Evolutionary conservation across 139 green algal genomes (phyloP).

Genomic region (Chlorella ohadii): DNA sequence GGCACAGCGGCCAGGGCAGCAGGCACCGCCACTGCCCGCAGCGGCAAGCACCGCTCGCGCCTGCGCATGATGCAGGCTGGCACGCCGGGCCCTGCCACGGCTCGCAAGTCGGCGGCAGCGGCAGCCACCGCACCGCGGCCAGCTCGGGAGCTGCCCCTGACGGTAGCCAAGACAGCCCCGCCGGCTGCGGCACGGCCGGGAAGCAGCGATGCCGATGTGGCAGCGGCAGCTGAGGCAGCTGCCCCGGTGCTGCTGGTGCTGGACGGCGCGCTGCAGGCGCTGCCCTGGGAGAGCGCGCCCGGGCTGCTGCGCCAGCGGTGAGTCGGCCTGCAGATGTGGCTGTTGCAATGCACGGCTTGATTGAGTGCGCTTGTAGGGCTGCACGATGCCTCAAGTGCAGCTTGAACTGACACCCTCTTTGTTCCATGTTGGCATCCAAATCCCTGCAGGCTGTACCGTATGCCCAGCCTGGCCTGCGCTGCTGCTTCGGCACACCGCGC

Average conservation of each 20-base stretch:
- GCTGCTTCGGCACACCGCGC: conserved; percentile 18
- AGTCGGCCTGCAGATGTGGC: not conserved
- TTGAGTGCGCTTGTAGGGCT: too few species aligned
- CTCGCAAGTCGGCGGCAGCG: not conserved
- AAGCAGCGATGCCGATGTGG: not conserved
- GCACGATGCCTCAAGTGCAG: too few species aligned
- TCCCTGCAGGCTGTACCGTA: conserved; percentile 53
- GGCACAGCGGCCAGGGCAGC: not conserved
- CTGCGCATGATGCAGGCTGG: conserved; percentile 47
- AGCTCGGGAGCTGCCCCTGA: not conserved
- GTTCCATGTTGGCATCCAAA: not conserved
- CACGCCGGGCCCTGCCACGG: conserved; percentile 24
- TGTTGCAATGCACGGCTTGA: too few species aligned
- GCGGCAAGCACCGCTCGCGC: conserved; percentile 26
- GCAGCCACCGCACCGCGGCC: conserved; percentile 10
- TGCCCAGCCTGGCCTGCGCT: conserved; percentile 54
- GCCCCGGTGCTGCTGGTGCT: conserved; percentile 69
- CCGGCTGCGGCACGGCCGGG: not conserved
- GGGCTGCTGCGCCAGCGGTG: conserved; percentile 43
- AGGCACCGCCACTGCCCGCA: not conserved
- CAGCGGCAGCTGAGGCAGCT: not conserved
- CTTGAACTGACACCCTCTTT: too few species aligned
- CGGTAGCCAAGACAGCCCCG: conserved; percentile 17
- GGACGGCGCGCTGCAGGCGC: conserved; percentile 61
- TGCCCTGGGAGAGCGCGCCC: conserved; percentile 82